Evolutionary conservation across 352 stramenopile species (phyloP).

Genomic region (Phytophthora rubi): DNA sequence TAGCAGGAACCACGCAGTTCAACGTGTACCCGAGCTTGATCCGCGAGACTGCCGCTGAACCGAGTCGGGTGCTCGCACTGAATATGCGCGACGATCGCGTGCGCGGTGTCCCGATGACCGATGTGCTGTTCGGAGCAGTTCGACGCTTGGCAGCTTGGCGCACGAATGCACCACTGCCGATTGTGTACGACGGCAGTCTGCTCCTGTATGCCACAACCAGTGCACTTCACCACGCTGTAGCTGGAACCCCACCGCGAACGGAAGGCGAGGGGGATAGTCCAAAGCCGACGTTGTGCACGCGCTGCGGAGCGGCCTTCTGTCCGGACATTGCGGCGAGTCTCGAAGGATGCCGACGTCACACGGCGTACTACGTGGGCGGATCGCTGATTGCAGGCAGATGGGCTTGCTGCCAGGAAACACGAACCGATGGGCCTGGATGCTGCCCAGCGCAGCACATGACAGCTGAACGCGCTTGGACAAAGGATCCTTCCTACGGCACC

Average conservation of each 20-base stretch:
- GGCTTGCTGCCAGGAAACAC: constrained; percentile 58
- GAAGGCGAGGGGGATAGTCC: neutral
- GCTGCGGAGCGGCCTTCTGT: constrained; percentile 44
- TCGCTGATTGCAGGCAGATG: constrained; percentile 51
- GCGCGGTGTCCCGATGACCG: constrained; percentile 38
- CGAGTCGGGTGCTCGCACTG: constrained; percentile 37
- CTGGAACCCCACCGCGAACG: neutral
- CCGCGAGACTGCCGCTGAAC: constrained; percentile 3
- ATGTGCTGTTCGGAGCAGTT: constrained; percentile 52
- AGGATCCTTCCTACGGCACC: constrained; percentile 48
- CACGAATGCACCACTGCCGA: constrained; percentile 27
- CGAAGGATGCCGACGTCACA: constrained; percentile 48
- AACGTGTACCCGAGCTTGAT: constrained; percentile 46
- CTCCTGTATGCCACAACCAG: constrained; percentile 51
- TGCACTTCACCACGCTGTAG: constrained; percentile 35
- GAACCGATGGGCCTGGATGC: constrained; percentile 42
- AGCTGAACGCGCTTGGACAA: constrained; percentile 35
- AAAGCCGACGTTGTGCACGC: constrained; percentile 36
- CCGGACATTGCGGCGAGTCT: constrained; percentile 32
- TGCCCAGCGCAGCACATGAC: constrained; percentile 41
- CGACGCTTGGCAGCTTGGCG: constrained; percentile 43
- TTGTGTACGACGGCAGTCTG: constrained; percentile 50
- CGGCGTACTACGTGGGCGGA: constrained; percentile 57
- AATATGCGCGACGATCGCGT: constrained; percentile 40
- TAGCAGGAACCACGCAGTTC: constrained; percentile 37